Base-by-base conservation (phyloP, 345 rosid species). In the Syzygium jambos region DNA sequence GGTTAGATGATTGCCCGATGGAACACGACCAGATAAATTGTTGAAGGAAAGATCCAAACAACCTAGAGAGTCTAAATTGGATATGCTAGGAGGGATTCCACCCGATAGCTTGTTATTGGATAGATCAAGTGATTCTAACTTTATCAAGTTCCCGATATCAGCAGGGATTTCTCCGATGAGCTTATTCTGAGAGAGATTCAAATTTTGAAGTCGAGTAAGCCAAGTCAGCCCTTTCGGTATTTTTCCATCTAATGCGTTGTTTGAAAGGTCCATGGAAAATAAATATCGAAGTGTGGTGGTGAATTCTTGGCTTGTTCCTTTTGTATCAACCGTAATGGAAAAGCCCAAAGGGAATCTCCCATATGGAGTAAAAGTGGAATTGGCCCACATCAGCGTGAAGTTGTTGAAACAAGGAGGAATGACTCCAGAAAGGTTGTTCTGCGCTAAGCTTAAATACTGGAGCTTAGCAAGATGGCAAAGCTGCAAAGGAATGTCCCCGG, bases 351-450 rank as follows among this genome's bases (percentile, higher is more conserved):
- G 15, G 65, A 25, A 57, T 57, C 29, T 57, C 29, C 15, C 0
- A 10, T 25, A 0, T 57, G 65, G 65, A 0, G 29, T 57, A 11
- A 57, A 57, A 57, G 2, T 57, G 0, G 29, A 57, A 57, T 25
- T 25, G 65, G 29, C 65, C 65, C 65, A 0, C 65, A 57, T 57
- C 0, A 57, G 3, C 0, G 65, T 25, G 0, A 57, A 11, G 15
- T 57, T 57, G 65, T 57, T 11, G 65, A 57, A 57, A 57, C 65
- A 57, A 57, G 5, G 6, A 57, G 65, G 65, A 57, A 57, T 57
- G 14, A 29, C 29, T 57, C 65, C 15, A 0, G 63, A 57, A 57
- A 57, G 29, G 65, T 57, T 25, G 7, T 57, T 57, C 11, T 57
- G 65, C 3, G 65, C 65, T 57, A 57, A 57, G 25, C 65, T 57